phyloP scores from a whole-genome alignment of 1,139 yeast species.

The Suhomyces yuchorum region DNA sequence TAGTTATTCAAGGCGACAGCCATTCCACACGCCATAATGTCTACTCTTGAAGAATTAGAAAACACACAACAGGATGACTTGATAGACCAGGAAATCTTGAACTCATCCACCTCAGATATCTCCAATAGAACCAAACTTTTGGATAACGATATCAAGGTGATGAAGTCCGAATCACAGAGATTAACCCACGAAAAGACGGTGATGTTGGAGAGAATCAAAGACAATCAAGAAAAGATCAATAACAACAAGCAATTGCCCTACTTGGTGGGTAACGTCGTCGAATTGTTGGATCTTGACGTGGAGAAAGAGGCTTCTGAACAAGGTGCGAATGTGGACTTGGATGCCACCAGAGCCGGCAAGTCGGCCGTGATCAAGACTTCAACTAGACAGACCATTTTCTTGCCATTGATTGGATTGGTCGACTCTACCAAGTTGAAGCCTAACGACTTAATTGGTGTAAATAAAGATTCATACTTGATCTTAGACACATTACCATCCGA shows the following conservation, averaged over 20 bases:
- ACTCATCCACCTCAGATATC: constrained; percentile 79
- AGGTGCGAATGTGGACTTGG: constrained; percentile 94
- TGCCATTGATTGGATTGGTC: constrained; percentile 94
- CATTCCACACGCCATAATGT: constrained; percentile 38
- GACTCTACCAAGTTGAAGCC: constrained; percentile 89
- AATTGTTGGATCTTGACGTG: constrained; percentile 82
- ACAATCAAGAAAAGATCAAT: constrained; percentile 93
- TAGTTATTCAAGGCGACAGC: neutral
- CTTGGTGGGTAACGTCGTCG: constrained; percentile 97
- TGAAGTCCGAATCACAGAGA: constrained; percentile 90
- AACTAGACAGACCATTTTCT: constrained; percentile 93
- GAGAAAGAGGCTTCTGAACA: constrained; percentile 87
- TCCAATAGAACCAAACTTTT: constrained; percentile 81
- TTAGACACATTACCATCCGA: constrained; percentile 95
- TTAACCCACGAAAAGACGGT: constrained; percentile 89
- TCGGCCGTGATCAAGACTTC: constrained; percentile 98
- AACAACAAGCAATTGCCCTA: constrained; percentile 96
- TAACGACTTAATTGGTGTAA: constrained; percentile 95
- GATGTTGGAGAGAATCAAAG: constrained; percentile 92
- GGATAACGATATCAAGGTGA: constrained; percentile 94
- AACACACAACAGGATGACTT: constrained; percentile 46
- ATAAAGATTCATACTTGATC: constrained; percentile 92
- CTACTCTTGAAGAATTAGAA: constrained; percentile 71
- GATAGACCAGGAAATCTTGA: constrained; percentile 79
- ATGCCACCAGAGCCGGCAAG: constrained; percentile 91